Conservation (phyloP, 176 grass and related monocot genomes). For the Echinochloa phyllopogon region DNA sequence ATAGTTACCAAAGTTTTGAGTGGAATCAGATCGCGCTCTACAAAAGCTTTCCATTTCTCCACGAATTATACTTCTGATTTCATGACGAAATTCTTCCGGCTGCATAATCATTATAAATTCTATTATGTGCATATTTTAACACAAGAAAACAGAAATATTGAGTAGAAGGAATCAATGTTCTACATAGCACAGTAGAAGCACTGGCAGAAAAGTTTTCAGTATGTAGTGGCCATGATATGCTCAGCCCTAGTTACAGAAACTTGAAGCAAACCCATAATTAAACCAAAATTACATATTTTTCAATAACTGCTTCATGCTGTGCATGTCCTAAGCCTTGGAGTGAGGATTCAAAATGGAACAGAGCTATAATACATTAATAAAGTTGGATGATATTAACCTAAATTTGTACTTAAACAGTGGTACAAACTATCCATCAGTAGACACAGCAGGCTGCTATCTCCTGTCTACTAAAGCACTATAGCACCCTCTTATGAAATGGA, state of each 20-base stretch:
- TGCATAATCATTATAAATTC: constrained; percentile 42
- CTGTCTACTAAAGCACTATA: not conserved
- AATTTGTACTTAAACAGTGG: not conserved
- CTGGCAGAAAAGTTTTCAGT: not conserved
- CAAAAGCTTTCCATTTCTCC: constrained; percentile 45
- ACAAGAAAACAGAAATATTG: not conserved
- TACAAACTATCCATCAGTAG: not conserved
- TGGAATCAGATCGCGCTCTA: constrained; percentile 21
- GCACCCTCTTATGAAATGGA: not conserved
- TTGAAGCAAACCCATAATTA: not conserved
- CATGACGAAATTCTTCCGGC: constrained; percentile 43
- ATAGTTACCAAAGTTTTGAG: constrained; percentile 38
- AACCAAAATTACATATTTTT: not conserved
- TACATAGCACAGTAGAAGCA: not conserved
- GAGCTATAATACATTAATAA: not conserved
- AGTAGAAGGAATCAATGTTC: not conserved
- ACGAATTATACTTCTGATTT: constrained; percentile 50
- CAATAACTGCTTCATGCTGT: not conserved
- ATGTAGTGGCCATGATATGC: not conserved
- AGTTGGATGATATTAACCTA: not conserved
- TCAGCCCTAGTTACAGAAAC: constrained; percentile 5
- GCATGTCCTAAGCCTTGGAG: not conserved
- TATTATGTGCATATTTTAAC: not conserved
- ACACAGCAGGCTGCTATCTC: not conserved
- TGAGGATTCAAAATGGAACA: constrained; percentile 10